phyloP scores from a whole-genome alignment of 1,284 basidiomycete species.

The Tylopilus sp. region DNA sequence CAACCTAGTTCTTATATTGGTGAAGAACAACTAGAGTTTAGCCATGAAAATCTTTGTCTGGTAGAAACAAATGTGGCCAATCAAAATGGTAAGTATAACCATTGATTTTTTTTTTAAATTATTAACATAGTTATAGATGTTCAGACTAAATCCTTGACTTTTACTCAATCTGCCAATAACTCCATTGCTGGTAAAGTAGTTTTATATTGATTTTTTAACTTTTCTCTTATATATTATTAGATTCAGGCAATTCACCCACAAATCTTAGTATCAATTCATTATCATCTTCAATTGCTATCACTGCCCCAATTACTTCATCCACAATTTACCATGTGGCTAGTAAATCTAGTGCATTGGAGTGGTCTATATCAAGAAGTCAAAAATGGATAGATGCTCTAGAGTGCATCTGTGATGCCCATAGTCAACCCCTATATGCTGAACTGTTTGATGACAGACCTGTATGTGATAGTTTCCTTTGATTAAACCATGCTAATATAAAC shows the following conservation, averaged over 20 bases:
- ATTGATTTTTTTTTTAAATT: too few relatives aligned
- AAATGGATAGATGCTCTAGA: slow-evolving; percentile 14
- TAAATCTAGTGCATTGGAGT: too few relatives aligned
- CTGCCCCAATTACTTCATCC: neutral
- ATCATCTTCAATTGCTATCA: neutral
- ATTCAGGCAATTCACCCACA: neutral
- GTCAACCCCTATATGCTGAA: neutral
- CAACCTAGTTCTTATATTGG: neutral
- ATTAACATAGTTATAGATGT: neutral
- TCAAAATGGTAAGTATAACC: neutral
- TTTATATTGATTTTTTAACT: neutral
- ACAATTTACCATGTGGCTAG: neutral
- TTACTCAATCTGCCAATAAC: neutral
- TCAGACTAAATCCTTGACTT: neutral
- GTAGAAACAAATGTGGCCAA: neutral
- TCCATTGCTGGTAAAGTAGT: neutral
- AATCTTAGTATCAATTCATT: neutral
- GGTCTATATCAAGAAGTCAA: slow-evolving; percentile 4
- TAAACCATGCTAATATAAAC: too few relatives aligned
- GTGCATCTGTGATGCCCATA: neutral
- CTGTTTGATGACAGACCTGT: slow-evolving; percentile 26
- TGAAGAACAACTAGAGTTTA: neutral
- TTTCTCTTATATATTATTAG: neutral
- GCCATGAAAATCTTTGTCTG: neutral
- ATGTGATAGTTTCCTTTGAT: neutral